phyloP scores from a whole-genome alignment of 1,284 basidiomycete genomes.

The Anthracocystis setariae region DNA sequence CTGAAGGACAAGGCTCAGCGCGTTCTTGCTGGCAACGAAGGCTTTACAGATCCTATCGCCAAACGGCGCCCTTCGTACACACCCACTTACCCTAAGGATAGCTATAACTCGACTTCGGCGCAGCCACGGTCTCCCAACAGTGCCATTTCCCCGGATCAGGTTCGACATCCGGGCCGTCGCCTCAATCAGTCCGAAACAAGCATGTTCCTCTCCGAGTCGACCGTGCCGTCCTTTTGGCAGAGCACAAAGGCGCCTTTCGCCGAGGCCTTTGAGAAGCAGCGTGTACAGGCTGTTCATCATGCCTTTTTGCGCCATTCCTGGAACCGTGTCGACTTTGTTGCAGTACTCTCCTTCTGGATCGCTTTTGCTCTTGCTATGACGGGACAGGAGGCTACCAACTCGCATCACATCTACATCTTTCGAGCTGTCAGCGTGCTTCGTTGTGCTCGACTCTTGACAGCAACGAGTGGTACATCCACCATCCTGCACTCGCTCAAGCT shows the following conservation, averaged over 20 bases:
- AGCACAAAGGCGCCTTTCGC: slow-evolving; percentile 69
- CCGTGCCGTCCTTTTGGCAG: slow-evolving; percentile 36
- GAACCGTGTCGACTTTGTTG: slow-evolving; percentile 89
- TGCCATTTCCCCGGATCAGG: not conserved
- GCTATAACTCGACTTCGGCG: not conserved
- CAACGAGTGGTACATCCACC: slow-evolving; percentile 91
- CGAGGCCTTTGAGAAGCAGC: slow-evolving; percentile 68
- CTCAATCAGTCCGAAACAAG: slow-evolving; percentile 44
- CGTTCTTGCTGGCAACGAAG: slow-evolving; percentile 31
- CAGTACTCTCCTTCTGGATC: slow-evolving; percentile 82
- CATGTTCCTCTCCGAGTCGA: slow-evolving; percentile 41
- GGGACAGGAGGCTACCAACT: slow-evolving; percentile 75
- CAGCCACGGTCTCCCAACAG: not conserved
- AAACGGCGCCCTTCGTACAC: slow-evolving; percentile 1
- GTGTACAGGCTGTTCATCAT: slow-evolving; percentile 65
- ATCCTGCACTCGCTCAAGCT: slow-evolving; percentile 93
- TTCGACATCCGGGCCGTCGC: slow-evolving; percentile 29
- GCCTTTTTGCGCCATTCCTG: slow-evolving; percentile 91
- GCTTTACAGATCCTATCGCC: slow-evolving; percentile 16
- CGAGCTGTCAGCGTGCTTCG: slow-evolving; percentile 88
- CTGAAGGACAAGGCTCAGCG: slow-evolving; percentile 47
- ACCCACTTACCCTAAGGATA: not conserved
- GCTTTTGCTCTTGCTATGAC: slow-evolving; percentile 77
- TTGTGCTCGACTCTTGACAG: slow-evolving; percentile 82
- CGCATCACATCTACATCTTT: slow-evolving; percentile 84